These are phyloP conservation scores for Kalanchoe fedtschenkoi DNA, from an alignment of 164 flowering plant genomes.

Conservation along the genomic window DNA sequence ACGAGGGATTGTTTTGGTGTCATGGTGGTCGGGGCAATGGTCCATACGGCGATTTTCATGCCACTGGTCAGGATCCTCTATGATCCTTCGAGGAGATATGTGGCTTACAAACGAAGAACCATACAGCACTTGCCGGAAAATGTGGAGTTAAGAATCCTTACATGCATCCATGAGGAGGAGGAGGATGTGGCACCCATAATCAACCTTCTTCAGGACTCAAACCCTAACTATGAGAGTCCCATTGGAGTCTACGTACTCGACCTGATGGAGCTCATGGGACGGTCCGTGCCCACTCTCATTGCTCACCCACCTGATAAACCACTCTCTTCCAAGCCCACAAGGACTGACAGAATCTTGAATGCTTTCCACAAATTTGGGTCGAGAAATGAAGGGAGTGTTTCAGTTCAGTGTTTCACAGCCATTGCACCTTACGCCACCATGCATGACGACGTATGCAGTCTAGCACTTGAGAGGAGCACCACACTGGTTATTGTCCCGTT, in stretches of 20 bases:
- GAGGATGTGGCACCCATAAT: slow-evolving; percentile 17
- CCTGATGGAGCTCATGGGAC: slow-evolving; percentile 27
- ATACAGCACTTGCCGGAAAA: slow-evolving; percentile 13
- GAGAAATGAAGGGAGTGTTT: neutral
- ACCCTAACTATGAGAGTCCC: slow-evolving; percentile 22
- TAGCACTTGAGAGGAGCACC: slow-evolving; percentile 24
- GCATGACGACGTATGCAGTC: slow-evolving; percentile 35
- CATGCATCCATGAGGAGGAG: slow-evolving; percentile 21
- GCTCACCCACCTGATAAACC: slow-evolving; percentile 5
- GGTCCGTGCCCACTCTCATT: slow-evolving; percentile 20
- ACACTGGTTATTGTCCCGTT: slow-evolving; percentile 39
- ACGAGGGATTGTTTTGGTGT: neutral
- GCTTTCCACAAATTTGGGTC: slow-evolving; percentile 14
- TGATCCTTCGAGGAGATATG: slow-evolving; percentile 21
- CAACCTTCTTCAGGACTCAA: slow-evolving; percentile 21
- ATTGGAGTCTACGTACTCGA: slow-evolving; percentile 22
- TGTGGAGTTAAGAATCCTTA: slow-evolving; percentile 19
- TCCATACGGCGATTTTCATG: neutral
- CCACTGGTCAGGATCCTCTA: slow-evolving; percentile 16
- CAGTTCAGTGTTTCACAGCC: slow-evolving; percentile 17
- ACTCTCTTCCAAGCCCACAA: neutral
- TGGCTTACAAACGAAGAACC: slow-evolving; percentile 12
- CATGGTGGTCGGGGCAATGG: slow-evolving; percentile 1
- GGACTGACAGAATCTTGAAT: slow-evolving; percentile 15
- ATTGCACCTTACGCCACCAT: slow-evolving; percentile 33